phyloP scores from a whole-genome alignment of 495 filamentous ascomycete genomes.

The Trichoderma asperelloides region DNA sequence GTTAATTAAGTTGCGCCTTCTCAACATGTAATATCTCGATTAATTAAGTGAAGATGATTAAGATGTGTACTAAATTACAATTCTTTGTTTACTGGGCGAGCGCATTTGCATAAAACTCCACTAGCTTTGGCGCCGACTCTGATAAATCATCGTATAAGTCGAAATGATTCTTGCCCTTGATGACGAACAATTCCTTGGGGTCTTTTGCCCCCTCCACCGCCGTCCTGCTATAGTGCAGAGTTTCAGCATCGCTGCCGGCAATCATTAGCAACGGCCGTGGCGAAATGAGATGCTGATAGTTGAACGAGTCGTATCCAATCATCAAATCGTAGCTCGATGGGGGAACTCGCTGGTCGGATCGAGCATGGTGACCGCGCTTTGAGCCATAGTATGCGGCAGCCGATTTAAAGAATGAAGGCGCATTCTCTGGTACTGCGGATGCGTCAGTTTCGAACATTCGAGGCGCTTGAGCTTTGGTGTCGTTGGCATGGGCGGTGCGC shows the following conservation, averaged over 20 bases:
- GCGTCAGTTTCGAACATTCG: slow-evolving; percentile 11
- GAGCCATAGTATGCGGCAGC: slow-evolving; percentile 17
- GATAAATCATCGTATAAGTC: slow-evolving; percentile 30
- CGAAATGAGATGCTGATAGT: slow-evolving; percentile 16
- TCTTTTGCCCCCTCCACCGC: slow-evolving; percentile 24
- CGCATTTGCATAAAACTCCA: slow-evolving; percentile 20
- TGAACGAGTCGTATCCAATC: slow-evolving; percentile 24
- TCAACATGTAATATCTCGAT: no score
- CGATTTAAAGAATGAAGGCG: slow-evolving; percentile 12
- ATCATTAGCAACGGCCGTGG: slow-evolving; percentile 32
- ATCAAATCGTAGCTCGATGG: slow-evolving; percentile 23
- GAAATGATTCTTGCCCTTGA: slow-evolving; percentile 26
- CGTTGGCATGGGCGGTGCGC: slow-evolving; percentile 12
- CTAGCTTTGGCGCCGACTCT: slow-evolving; percentile 22
- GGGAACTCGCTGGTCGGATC: slow-evolving; percentile 5
- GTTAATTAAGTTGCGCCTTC: no score
- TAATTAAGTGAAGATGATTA: no score
- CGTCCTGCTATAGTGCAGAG: slow-evolving; percentile 23
- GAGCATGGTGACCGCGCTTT: slow-evolving; percentile 5
- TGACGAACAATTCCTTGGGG: slow-evolving; percentile 29
- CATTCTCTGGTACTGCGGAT: slow-evolving; percentile 13
- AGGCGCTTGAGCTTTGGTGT: slow-evolving; percentile 12
- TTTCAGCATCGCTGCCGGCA: slow-evolving; percentile 24
- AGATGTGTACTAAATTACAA: no score
- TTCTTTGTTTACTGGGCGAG: not conserved